A percentile compares a stretch with the other conserved stretches of the same genome.
Evolutionary conservation across 306 rosid genomes (phyloP).

Genomic region (Quercus engelmannii): DNA sequence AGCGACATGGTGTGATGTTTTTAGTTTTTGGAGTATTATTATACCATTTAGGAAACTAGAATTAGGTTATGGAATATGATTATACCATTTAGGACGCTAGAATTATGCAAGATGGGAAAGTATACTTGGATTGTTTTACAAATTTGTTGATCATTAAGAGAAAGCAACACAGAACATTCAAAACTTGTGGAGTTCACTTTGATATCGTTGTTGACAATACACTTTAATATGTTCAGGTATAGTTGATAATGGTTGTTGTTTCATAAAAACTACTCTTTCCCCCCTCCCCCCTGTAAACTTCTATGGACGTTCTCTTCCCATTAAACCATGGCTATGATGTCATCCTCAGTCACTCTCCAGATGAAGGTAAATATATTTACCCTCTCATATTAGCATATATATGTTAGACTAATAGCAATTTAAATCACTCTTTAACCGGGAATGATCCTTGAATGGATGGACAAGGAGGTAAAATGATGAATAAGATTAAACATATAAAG

Average conservation of each 20-base stretch:
- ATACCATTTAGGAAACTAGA: background rate
- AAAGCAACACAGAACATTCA: background rate
- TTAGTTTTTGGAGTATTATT: background rate
- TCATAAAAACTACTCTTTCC: background rate
- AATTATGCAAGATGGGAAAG: background rate
- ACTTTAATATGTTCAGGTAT: background rate
- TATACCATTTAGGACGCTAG: background rate
- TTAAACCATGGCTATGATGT: background rate
- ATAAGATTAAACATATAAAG: background rate
- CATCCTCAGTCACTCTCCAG: constrained; percentile 9
- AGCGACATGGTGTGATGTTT: background rate
- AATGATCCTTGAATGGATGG: background rate
- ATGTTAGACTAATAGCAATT: constrained; percentile 4
- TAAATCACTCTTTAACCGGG: background rate
- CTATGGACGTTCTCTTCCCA: background rate
- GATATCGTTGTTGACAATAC: background rate
- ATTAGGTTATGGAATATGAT: background rate
- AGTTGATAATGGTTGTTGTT: background rate
- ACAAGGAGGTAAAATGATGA: background rate
- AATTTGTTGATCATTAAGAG: background rate
- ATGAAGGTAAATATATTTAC: constrained; percentile 8
- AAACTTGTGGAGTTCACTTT: background rate
- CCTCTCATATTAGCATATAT: background rate
- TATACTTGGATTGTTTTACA: background rate
- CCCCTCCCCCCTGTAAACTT: background rate